Base-by-base conservation (phyloP, 108 stramenopile genomes). In the Cylindrotheca closterium region DNA sequence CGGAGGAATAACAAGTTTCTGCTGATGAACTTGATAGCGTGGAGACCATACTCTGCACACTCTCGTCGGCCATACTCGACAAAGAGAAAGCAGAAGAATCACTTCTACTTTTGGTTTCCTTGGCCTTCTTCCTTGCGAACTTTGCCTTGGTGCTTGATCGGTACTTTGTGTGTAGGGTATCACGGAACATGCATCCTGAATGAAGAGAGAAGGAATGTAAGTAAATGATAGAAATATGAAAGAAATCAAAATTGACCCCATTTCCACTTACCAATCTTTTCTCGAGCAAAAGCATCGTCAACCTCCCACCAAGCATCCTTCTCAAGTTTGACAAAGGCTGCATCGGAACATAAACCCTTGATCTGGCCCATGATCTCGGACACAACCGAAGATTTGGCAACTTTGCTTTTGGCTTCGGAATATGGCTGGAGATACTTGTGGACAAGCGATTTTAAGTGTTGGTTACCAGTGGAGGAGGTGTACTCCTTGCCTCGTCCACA, bases 151-250 rank as follows among this genome's bases (percentile, higher is more conserved):
- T 57, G 55, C 55, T 57, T 2, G 66, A 67, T 5, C 55, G 54
- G 27, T 67, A 67, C 25, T 56, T 27, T 3, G 37, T 47, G 18
- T 72, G 58, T 21, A 78, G 59, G 21, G 65, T 47, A 32, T 78
- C 77, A 19, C 77, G 70, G 37, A 78, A 70, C 22, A 58, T 32
- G 15, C 30, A 58, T 58, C 58, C 58, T 55, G 12, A 30, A 55
- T 22, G 55, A 19, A 15, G 55, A 15, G 55, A 55, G 12, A 27
- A 4, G 10, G 12, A 30, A 55, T 28, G 12, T 59, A 42, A 2
- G 37, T 42, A 15, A 42, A 15, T 42, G 15, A 10, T 42, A 7
- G 37, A 42, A 10, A 15, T 10, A 42, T 10, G 15, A 42, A 42
- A 15, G 4, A 28, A 25, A 24, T 25, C 25, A 12, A 22, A 12